Percentiles rank a stretch among this genome's conserved stretches.
phyloP scores from a whole-genome alignment of 2,329 filamentous ascomycete species.

The Fusarium papillatum region DNA sequence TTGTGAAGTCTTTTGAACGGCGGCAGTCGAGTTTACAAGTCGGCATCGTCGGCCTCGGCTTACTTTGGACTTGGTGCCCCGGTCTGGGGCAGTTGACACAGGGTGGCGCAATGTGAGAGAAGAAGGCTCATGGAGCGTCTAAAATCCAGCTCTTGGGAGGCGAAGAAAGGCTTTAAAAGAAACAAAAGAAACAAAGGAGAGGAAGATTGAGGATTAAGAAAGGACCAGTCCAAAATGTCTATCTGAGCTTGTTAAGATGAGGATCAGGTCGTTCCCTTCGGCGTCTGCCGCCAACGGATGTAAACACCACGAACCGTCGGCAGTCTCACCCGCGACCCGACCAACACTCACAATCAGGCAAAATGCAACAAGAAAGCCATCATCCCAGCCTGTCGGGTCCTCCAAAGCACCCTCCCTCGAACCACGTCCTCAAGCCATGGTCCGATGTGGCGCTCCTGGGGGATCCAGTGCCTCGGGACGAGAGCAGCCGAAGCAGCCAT shows the following conservation, averaged over 20 bases:
- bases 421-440: background rate
- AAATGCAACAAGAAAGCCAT: background rate
- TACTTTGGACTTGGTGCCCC: too few species aligned
- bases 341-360: background rate
- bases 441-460: background rate
- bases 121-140: background rate
- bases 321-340: slow-evolving; percentile 19
- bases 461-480: slow-evolving; percentile 26
- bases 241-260: background rate
- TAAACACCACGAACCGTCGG: slow-evolving; percentile 20
- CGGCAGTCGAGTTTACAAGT: too few species aligned
- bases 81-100: background rate
- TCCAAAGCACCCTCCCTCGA: background rate
- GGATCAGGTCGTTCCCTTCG: background rate
- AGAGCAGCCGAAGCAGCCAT: slow-evolving; percentile 20
- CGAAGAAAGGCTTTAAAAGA: background rate
- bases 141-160: background rate
- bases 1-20: too few species aligned
- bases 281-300: background rate
- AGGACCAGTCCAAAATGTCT: background rate
- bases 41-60: too few species aligned
- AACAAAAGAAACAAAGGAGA: background rate
- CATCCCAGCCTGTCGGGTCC: slow-evolving; percentile 19
- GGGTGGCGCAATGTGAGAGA: background rate
- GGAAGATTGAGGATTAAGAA: background rate